Evolutionary conservation across 2,329 filamentous ascomycete genomes (phyloP).

Genomic region (Trichoderma simmonsii): DNA sequence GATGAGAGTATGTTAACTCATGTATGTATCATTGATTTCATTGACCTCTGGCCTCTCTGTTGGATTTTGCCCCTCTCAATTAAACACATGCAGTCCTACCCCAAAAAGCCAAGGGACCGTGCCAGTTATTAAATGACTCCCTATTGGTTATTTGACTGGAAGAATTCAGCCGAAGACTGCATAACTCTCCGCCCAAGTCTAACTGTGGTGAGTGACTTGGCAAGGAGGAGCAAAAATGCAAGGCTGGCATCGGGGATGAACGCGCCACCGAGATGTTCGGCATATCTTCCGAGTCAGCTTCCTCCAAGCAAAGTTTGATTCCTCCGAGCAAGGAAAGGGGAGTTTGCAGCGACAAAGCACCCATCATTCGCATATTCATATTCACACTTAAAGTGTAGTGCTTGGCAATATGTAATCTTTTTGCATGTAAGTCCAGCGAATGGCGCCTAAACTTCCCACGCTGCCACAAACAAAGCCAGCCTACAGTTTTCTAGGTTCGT

Average conservation of each 20-base stretch:
- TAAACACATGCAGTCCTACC: background rate
- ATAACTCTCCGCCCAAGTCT: background rate
- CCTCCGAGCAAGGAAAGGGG: background rate
- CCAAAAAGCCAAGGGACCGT: background rate
- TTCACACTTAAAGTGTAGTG: no score
- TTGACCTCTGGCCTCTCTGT: background rate
- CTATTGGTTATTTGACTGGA: background rate
- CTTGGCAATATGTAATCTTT: background rate
- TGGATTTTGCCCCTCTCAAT: background rate
- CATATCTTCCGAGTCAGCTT: background rate
- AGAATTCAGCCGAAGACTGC: background rate
- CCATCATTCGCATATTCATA: no score
- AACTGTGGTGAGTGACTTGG: background rate
- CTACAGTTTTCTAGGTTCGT: background rate
- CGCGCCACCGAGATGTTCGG: background rate
- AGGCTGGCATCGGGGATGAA: background rate
- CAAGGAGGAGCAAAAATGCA: background rate
- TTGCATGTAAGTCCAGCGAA: background rate
- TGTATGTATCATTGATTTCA: background rate
- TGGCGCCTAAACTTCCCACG: background rate
- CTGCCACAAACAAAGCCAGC: background rate
- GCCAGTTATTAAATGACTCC: background rate
- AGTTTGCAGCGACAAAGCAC: background rate
- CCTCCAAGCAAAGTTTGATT: background rate
- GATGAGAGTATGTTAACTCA: background rate